phyloP scores from a whole-genome alignment of 2,329 filamentous ascomycete genomes.

The Thyridium curvatum region DNA sequence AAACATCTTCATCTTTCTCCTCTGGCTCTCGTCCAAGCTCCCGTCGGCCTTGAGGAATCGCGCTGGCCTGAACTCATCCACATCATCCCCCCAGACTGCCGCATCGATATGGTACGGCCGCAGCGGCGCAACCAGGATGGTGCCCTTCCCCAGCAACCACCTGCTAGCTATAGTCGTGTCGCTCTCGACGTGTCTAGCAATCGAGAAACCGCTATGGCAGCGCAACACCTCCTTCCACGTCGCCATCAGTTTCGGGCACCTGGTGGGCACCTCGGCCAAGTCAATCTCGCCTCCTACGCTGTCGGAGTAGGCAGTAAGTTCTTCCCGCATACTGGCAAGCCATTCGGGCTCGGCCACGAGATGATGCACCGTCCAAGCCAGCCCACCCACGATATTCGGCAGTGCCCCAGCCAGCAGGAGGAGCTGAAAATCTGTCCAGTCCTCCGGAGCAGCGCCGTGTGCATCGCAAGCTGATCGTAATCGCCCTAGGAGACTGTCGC shows the following conservation, averaged over 20 bases:
- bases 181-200: slow-evolving; percentile 5
- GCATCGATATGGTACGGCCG: slow-evolving; percentile 4
- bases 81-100: slow-evolving; percentile 2
- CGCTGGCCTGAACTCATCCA: not conserved
- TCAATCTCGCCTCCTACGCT: not conserved
- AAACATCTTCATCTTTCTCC: slow-evolving; percentile 6
- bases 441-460: slow-evolving; percentile 4
- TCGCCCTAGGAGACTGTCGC: slow-evolving; percentile 1
- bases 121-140: slow-evolving; percentile 5
- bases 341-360: slow-evolving; percentile 1
- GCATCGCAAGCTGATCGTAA: not conserved
- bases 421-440: slow-evolving; percentile 9
- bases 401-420: slow-evolving; percentile 6
- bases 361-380: slow-evolving; percentile 7
- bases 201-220: slow-evolving; percentile 4
- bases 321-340: not conserved
- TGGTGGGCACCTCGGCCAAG: not conserved
- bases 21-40: slow-evolving; percentile 1
- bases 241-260: slow-evolving; percentile 2
- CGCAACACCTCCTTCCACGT: slow-evolving; percentile 6
- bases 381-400: slow-evolving; percentile 6
- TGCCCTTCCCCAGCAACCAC: slow-evolving; percentile 4
- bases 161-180: slow-evolving; percentile 3
- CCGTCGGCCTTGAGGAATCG: slow-evolving; percentile 4
- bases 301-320: not conserved